These are phyloP conservation scores for Fusarium albosuccineum DNA, from an alignment of 2,329 filamentous ascomycete species.

Conservation along the genomic window DNA sequence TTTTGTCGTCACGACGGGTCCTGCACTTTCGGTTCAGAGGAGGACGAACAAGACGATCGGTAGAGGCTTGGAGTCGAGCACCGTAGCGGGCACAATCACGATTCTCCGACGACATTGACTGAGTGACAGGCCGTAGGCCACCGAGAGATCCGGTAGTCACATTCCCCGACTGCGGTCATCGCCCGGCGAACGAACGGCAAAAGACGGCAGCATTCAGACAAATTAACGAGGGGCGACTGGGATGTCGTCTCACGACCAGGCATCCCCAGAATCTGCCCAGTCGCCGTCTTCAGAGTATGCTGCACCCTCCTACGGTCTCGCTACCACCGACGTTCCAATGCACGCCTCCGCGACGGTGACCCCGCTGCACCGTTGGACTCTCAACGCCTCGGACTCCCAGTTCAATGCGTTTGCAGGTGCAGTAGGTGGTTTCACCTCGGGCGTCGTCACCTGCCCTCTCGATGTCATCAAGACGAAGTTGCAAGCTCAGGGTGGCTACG, in stretches of 20 bases:
- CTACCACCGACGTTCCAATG: conserved; percentile 52
- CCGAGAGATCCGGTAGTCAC: conserved; percentile 6
- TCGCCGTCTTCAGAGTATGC: conserved; percentile 54
- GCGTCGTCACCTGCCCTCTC: conserved; percentile 94
- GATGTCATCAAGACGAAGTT: conserved; percentile 99
- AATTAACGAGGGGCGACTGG: conserved; percentile 32
- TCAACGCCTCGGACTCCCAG: conserved; percentile 68
- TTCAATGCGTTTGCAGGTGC: conserved; percentile 91
- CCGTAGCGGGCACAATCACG: conserved; percentile 6
- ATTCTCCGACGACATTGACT: conserved; percentile 5
- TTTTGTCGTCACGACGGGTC: conserved; percentile 20
- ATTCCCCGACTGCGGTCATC: conserved; percentile 14
- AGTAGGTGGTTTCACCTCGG: conserved; percentile 90
- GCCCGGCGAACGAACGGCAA: conserved; percentile 20
- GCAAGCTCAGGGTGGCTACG: conserved; percentile 92
- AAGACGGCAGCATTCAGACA: conserved; percentile 17
- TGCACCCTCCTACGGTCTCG: conserved; percentile 51
- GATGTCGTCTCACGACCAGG: conserved; percentile 67
- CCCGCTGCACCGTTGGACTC: conserved; percentile 68
- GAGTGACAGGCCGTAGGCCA: conserved; percentile 11
- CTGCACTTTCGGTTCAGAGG: conserved; percentile 14
- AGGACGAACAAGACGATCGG: conserved; percentile 11
- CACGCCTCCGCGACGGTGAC: conserved; percentile 52
- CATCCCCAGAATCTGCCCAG: conserved; percentile 50
- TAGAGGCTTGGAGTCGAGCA: background rate